These are phyloP conservation scores for Trypanosoma conorhini DNA, from an alignment of 208 protist species.

Conservation along the genomic window DNA sequence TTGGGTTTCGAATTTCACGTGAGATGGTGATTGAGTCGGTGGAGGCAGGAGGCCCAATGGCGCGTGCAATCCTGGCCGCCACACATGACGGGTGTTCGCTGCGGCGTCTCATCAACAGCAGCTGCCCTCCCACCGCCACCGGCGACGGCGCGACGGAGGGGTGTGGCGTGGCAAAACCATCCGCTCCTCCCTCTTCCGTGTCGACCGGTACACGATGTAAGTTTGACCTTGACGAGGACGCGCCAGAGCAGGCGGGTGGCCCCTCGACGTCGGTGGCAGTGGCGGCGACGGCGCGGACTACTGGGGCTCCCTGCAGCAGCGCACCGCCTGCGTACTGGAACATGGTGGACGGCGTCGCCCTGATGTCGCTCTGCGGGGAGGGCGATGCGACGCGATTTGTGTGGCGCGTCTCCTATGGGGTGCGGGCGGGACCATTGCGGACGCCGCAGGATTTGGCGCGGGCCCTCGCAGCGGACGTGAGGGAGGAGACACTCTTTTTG, in stretches of 20 bases:
- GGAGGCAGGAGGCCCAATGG: slow-evolving; percentile 45
- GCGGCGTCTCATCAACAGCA: slow-evolving; percentile 35
- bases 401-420: slow-evolving; percentile 74
- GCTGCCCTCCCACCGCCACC: background rate
- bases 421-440: slow-evolving; percentile 44
- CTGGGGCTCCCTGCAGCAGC: background rate
- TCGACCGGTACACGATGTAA: slow-evolving; percentile 28
- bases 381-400: slow-evolving; percentile 7
- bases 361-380: slow-evolving; percentile 5
- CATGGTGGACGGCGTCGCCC: slow-evolving; percentile 26
- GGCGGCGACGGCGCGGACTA: background rate
- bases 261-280: background rate
- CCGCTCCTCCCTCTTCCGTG: background rate
- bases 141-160: background rate
- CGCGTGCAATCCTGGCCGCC: slow-evolving; percentile 39
- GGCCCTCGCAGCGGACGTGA: slow-evolving; percentile 50
- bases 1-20: slow-evolving; percentile 61
- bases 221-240: slow-evolving; percentile 68
- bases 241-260: background rate
- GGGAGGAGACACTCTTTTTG: slow-evolving; percentile 69
- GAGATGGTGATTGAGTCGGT: slow-evolving; percentile 50
- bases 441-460: slow-evolving; percentile 56
- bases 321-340: slow-evolving; percentile 20
- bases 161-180: background rate
- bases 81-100: slow-evolving; percentile 49